These are phyloP conservation scores for Fusarium robinianum DNA, from an alignment of 2,329 filamentous ascomycete genomes.

Conservation along the genomic window DNA sequence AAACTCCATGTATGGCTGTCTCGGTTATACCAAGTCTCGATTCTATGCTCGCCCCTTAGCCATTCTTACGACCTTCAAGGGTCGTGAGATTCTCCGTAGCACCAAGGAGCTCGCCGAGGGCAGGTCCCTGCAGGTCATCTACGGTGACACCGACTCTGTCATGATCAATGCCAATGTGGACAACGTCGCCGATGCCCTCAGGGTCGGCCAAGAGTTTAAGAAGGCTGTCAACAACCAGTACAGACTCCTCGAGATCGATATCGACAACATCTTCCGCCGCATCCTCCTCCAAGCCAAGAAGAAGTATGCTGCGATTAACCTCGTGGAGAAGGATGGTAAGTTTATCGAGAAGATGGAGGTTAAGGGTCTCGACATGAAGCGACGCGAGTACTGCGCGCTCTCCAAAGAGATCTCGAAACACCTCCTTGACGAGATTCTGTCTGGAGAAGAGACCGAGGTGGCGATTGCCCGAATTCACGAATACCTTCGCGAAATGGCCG, in stretches of 20 bases:
- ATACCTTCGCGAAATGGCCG: slow-evolving; percentile 81
- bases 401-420: slow-evolving; percentile 93
- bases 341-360: slow-evolving; percentile 95
- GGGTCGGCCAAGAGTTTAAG: slow-evolving; percentile 94
- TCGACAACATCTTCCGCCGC: slow-evolving; percentile 94
- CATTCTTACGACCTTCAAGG: slow-evolving; percentile 95
- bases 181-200: slow-evolving; percentile 86
- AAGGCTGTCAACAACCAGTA: slow-evolving; percentile 93
- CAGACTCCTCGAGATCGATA: slow-evolving; percentile 91
- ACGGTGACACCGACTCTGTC: slow-evolving; percentile 98
- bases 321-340: slow-evolving; percentile 86
- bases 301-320: slow-evolving; percentile 97
- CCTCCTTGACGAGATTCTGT: slow-evolving; percentile 91
- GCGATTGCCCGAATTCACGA: slow-evolving; percentile 91
- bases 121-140: slow-evolving; percentile 91
- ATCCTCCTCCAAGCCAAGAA: slow-evolving; percentile 97
- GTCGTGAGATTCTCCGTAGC: slow-evolving; percentile 92
- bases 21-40: slow-evolving; percentile 94
- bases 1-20: slow-evolving; percentile 99
- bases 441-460: slow-evolving; percentile 86
- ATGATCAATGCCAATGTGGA: slow-evolving; percentile 99
- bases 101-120: slow-evolving; percentile 96
- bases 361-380: slow-evolving; percentile 97
- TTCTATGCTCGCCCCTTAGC: slow-evolving; percentile 96
- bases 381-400: slow-evolving; percentile 92